A percentile compares a stretch with the other conserved stretches of the same genome.
Conservation (phyloP, 805 yeast genomes). For the Kodamaea restingae region DNA sequence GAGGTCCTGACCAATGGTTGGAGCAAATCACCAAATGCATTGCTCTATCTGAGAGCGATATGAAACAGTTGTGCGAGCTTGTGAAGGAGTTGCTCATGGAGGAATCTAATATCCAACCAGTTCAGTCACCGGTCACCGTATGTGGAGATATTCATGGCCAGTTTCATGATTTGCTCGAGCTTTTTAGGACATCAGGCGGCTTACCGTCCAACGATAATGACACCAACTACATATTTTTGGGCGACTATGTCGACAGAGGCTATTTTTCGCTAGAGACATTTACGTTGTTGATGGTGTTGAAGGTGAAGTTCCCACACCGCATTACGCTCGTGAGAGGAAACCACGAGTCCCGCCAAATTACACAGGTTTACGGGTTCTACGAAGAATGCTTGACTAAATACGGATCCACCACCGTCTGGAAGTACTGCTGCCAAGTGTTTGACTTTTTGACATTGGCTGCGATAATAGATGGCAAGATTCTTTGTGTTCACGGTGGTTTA, state of each 20-base stretch:
- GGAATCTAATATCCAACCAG: conserved; percentile 92
- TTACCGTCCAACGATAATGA: conserved; percentile 73
- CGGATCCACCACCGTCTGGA: conserved; percentile 94
- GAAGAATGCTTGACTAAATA: conserved; percentile 92
- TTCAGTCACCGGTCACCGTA: conserved; percentile 87
- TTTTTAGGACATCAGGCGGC: conserved; percentile 90
- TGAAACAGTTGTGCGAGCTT: conserved; percentile 94
- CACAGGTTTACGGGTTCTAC: conserved; percentile 98
- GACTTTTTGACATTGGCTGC: conserved; percentile 94
- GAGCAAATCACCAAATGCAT: conserved; percentile 90
- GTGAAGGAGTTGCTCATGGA: conserved; percentile 95
- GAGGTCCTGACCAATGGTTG: conserved; percentile 96
- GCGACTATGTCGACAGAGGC: conserved; percentile 98
- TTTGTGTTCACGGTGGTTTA: conserved; percentile 96
- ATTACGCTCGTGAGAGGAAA: conserved; percentile 95
- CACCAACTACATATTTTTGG: conserved; percentile 71
- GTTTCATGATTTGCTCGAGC: conserved; percentile 88
- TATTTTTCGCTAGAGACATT: conserved; percentile 92
- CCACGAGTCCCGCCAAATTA: conserved; percentile 94
- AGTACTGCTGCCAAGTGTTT: conserved; percentile 93
- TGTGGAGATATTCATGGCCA: conserved; percentile 99
- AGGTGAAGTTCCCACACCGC: conserved; percentile 80
- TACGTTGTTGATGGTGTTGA: conserved; percentile 87
- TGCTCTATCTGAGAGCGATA: conserved; percentile 83
- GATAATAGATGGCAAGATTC: conserved; percentile 86